Percentiles rank a stretch among this genome's conserved stretches.
These are phyloP conservation scores for Pilaira anomala DNA, from an alignment of 192 early-diverging fungal species.

Conservation along the genomic window DNA sequence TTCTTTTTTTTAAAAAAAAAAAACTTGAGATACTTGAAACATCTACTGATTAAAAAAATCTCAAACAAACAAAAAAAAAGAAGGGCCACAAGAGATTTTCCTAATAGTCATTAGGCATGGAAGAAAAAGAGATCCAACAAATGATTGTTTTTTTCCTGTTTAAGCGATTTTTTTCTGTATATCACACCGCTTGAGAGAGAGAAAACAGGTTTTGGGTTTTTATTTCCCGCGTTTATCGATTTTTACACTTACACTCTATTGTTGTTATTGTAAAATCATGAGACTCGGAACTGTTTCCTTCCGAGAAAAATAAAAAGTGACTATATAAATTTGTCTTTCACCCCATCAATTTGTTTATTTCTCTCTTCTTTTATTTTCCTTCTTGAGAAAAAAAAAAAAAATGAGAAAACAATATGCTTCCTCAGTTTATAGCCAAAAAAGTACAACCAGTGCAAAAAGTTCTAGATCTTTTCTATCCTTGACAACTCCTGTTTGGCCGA, in stretches of 20 bases:
- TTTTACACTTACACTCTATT: neutral
- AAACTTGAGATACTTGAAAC: no score
- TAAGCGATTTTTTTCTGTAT: no score
- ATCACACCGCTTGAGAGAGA: no score
- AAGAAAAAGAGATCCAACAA: no score
- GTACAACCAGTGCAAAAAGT: slow-evolving; percentile 31
- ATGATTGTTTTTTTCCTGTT: no score
- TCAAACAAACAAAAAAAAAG: no score
- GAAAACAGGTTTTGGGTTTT: no score
- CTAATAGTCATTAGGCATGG: no score
- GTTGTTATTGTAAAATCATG: neutral
- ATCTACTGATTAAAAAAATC: no score
- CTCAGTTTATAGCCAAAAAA: slow-evolving; percentile 34
- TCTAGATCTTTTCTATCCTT: slow-evolving; percentile 29
- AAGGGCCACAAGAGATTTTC: no score
- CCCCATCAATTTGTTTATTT: slow-evolving; percentile 1
- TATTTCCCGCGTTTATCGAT: no score
- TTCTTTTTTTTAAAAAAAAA: no score
- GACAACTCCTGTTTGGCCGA: slow-evolving; percentile 6
- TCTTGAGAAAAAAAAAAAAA: neutral
- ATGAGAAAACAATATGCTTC: slow-evolving; percentile 26
- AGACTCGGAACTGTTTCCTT: neutral
- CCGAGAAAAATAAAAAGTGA: neutral
- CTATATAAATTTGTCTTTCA: slow-evolving; percentile 15
- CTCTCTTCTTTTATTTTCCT: slow-evolving; percentile 1